Evolutionary conservation across 2,329 filamentous ascomycete genomes (phyloP), one percentile per base, ranked within the genome.

Genomic region (Colletotrichum aenigma): DNA sequence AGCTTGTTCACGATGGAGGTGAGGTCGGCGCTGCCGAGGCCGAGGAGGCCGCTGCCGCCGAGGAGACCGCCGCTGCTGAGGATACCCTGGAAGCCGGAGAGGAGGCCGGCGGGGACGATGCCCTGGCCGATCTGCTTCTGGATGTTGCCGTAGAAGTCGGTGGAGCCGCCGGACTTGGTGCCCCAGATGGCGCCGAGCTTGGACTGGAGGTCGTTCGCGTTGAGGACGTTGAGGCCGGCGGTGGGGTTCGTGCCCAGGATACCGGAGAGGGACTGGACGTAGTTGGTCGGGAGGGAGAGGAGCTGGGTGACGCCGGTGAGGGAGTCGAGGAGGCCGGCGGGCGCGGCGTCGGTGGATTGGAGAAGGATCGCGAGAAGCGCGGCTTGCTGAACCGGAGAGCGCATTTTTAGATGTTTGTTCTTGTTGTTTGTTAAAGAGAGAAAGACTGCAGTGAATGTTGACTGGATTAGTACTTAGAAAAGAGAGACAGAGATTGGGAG

Each of bases 131-230:
- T 64, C 12, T 75, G 73, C 34, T 64, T 68, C 24, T 75, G 69
- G 15, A 75, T n/a, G 8, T 67, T 73, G 32, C 43, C 62, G 43
- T 64, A 75, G 12, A 75, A 75, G 32, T 73, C 62, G 12, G 26
- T 16, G 13, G 73, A 62, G 6, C 69, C 70, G 5, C 56, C 73
- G 6, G 61, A 38, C 56, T 62, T 62, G 21, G 56, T 43, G 43
- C 62, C 67, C 73, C 73, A 75, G 15, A 75, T 75, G 24, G 55
- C 38, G 15, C 69, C 73, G 3, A 73, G 28, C 56, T 75, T 75
- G 15, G 62, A 28, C 9, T 75, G 73, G 6, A 75, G 73, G 8
- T 75, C 73, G 1, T 30, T 55, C 4, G 18, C 32, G 43, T 72
- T 28, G 18, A 64, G 55, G 4, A 26, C 56, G 8, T 32, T 30